A percentile compares a stretch with the other conserved stretches of the same genome.
These are phyloP conservation scores for Artemisia tridentata DNA, from an alignment of 129 eudicot genomes.

Conservation along the genomic window DNA sequence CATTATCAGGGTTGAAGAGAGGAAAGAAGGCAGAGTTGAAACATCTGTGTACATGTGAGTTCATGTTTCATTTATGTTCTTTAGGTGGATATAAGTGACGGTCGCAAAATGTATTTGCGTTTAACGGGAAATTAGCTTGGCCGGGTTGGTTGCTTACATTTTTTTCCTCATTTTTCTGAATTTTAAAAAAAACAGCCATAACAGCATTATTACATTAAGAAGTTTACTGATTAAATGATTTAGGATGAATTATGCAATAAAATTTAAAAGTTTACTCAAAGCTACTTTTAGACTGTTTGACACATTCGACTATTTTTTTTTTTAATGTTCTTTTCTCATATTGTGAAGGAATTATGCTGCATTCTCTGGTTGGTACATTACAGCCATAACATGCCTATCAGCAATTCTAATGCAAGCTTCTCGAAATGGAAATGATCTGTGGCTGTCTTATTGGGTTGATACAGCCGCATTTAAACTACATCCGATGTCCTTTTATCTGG, in stretches of 20 bases:
- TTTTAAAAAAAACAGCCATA: too few relatives aligned
- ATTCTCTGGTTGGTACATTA: slow-evolving; percentile 77
- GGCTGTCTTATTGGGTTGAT: slow-evolving; percentile 95
- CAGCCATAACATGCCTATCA: slow-evolving; percentile 65
- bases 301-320: too few relatives aligned
- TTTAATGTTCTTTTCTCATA: neutral
- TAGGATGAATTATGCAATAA: too few relatives aligned
- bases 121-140: too few relatives aligned
- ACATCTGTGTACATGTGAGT: slow-evolving; percentile 72
- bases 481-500: slow-evolving; percentile 73
- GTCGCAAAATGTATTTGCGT: too few relatives aligned
- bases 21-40: slow-evolving; percentile 95
- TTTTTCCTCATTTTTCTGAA: too few relatives aligned
- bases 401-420: slow-evolving; percentile 94
- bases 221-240: too few relatives aligned
- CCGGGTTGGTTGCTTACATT: too few relatives aligned
- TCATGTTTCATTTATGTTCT: neutral
- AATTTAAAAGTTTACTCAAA: too few relatives aligned
- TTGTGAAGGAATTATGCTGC: slow-evolving; percentile 78
- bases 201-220: too few relatives aligned
- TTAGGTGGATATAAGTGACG: neutral
- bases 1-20: slow-evolving; percentile 52
- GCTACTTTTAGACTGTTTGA: too few relatives aligned
- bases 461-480: slow-evolving; percentile 45
- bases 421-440: slow-evolving; percentile 92